Evolutionary conservation across 495 filamentous ascomycete genomes (phyloP).

Genomic region (Penicillium riverlandense): DNA sequence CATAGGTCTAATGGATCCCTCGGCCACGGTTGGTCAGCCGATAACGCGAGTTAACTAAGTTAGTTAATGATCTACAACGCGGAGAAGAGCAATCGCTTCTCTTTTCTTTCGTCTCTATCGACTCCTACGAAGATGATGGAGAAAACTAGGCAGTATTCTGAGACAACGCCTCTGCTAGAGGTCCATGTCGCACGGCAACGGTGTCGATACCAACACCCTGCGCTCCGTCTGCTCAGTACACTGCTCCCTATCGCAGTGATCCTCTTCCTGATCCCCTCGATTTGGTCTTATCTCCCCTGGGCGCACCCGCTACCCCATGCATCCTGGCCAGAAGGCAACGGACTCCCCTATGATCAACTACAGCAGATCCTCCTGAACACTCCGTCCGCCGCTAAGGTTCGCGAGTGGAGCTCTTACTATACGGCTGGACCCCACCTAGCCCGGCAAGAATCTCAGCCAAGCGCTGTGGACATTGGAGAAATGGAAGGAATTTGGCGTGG

Average conservation of each 20-base stretch:
- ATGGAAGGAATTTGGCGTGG: conserved; percentile 79
- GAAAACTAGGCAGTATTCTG: conserved; percentile 33
- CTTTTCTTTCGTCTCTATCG: too few relatives aligned
- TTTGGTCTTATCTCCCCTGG: conserved; percentile 35
- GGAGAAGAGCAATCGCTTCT: too few relatives aligned
- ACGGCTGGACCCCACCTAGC: conserved; percentile 82
- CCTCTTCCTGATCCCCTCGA: conserved; percentile 52
- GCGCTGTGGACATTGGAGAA: conserved; percentile 80
- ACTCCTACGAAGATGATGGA: conserved; percentile 27
- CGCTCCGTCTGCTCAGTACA: conserved; percentile 51
- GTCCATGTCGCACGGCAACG: conserved; percentile 36
- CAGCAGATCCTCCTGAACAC: conserved; percentile 64
- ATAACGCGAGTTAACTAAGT: too few relatives aligned
- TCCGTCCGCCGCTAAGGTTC: conserved; percentile 58
- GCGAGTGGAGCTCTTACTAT: conserved; percentile 88
- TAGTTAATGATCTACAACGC: too few relatives aligned
- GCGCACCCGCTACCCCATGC: conserved; percentile 28
- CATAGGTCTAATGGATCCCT: too few relatives aligned
- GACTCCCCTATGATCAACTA: conserved; percentile 59
- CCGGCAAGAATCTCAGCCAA: conserved; percentile 80
- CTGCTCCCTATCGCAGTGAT: conserved; percentile 51
- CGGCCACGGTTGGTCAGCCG: too few relatives aligned
- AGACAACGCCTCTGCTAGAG: conserved; percentile 34
- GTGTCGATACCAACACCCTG: conserved; percentile 62
- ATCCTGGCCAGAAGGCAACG: conserved; percentile 39